Evolutionary conservation across 2,329 filamentous ascomycete genomes (phyloP).

Genomic region (Penicillium sp.): DNA sequence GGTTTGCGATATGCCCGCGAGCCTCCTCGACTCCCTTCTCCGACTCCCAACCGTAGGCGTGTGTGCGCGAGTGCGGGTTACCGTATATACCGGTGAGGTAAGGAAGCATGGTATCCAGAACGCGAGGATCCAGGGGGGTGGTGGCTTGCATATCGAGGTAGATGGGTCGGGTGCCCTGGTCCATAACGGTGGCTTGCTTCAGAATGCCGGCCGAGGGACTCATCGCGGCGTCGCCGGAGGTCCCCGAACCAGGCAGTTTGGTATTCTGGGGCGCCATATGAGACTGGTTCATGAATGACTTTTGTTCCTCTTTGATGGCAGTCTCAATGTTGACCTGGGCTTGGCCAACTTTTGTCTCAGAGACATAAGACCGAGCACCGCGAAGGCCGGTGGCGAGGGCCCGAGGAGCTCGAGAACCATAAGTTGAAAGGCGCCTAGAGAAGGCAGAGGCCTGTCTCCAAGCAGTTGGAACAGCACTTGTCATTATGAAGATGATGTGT

Average conservation of each 20-base stretch:
- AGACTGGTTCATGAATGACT: constrained; percentile 65
- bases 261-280: constrained; percentile 55
- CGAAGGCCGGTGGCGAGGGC: constrained; percentile 35
- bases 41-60: constrained; percentile 98
- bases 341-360: constrained; percentile 66
- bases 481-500: constrained; percentile 49
- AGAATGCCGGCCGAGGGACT: constrained; percentile 80
- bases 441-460: constrained; percentile 71
- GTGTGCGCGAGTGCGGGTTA: constrained; percentile 94
- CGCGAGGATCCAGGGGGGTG: constrained; percentile 88
- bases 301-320: constrained; percentile 81
- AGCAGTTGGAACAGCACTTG: constrained; percentile 63
- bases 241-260: constrained; percentile 57
- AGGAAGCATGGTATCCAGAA: constrained; percentile 94
- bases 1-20: constrained; percentile 72
- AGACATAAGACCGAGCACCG: constrained; percentile 67
- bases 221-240: constrained; percentile 65
- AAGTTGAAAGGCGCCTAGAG: constrained; percentile 49
- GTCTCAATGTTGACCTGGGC: constrained; percentile 79
- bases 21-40: constrained; percentile 91
- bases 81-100: constrained; percentile 92
- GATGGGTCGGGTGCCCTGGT: constrained; percentile 87
- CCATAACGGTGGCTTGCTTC: constrained; percentile 89
- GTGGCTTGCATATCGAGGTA: constrained; percentile 99
- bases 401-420: constrained; percentile 40